These are phyloP conservation scores for Stagonosporopsis tanaceti DNA, from an alignment of 2,329 filamentous ascomycete genomes.

Conservation along the genomic window DNA sequence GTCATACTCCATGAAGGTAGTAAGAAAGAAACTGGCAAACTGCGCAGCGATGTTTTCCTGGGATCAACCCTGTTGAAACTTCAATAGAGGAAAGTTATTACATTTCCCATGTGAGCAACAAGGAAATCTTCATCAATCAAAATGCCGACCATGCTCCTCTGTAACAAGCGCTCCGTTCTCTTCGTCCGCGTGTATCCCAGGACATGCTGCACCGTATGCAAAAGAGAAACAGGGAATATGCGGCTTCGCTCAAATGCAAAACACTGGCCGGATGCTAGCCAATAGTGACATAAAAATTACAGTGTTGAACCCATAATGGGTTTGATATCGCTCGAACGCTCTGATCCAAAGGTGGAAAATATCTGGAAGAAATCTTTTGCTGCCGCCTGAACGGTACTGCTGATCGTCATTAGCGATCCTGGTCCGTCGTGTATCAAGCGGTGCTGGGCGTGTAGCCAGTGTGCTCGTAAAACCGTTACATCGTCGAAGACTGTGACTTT, in stretches of 20 bases:
- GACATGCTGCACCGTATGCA: slow-evolving; percentile 34
- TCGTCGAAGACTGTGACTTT: slow-evolving; percentile 23
- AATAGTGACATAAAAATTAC: slow-evolving; percentile 44
- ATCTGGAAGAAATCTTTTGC: slow-evolving; percentile 39
- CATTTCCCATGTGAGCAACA: slow-evolving; percentile 23
- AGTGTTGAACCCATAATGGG: slow-evolving; percentile 31
- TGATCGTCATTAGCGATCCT: slow-evolving; percentile 25
- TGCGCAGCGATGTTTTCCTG: slow-evolving; percentile 27
- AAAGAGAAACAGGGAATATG: slow-evolving; percentile 37
- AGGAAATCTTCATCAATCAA: slow-evolving; percentile 11
- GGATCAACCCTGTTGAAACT: slow-evolving; percentile 14
- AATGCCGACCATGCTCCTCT: slow-evolving; percentile 13
- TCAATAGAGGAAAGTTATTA: slow-evolving; percentile 27
- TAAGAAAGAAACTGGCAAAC: slow-evolving; percentile 25
- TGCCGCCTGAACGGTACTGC: slow-evolving; percentile 27
- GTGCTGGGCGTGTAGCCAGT: slow-evolving; percentile 17
- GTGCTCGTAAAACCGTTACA: slow-evolving; percentile 26
- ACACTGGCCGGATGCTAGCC: slow-evolving; percentile 30
- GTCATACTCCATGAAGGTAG: slow-evolving; percentile 23
- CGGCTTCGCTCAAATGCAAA: slow-evolving; percentile 47
- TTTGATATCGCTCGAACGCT: slow-evolving; percentile 41
- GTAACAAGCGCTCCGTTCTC: slow-evolving; percentile 15
- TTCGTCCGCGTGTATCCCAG: slow-evolving; percentile 24
- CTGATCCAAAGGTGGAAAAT: slow-evolving; percentile 40
- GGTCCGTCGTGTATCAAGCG: slow-evolving; percentile 4